Percentiles rank a stretch among this genome's conserved stretches.
Conservation (phyloP, 2,329 filamentous ascomycete genomes). For the Fusarium sp. region DNA sequence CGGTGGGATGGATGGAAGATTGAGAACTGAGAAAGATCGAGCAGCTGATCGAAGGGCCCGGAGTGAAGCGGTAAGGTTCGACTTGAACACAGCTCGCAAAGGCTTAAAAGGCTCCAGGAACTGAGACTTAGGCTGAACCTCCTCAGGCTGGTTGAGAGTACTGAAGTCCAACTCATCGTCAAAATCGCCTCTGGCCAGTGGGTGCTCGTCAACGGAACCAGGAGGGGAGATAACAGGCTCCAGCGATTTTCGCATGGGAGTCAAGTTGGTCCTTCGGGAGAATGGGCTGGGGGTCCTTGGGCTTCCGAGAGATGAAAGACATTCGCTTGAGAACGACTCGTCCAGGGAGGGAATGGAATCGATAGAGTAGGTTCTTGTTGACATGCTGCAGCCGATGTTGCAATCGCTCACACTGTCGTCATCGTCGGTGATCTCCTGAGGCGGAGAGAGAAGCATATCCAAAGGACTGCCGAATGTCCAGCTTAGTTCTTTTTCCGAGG, state of each 20-base stretch:
- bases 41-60: slow-evolving; percentile 73
- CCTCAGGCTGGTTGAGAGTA: slow-evolving; percentile 55
- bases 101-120: slow-evolving; percentile 58
- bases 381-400: slow-evolving; percentile 63
- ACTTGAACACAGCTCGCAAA: slow-evolving; percentile 71
- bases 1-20: slow-evolving; percentile 71
- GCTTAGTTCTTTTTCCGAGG: slow-evolving; percentile 69
- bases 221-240: slow-evolving; percentile 68
- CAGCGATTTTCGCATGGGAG: slow-evolving; percentile 59
- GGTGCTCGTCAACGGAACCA: slow-evolving; percentile 63
- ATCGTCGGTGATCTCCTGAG: slow-evolving; percentile 67
- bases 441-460: slow-evolving; percentile 69
- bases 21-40: slow-evolving; percentile 70
- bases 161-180: slow-evolving; percentile 59
- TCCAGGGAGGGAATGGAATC: slow-evolving; percentile 71
- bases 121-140: slow-evolving; percentile 50
- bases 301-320: slow-evolving; percentile 61
- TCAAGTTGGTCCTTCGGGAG: slow-evolving; percentile 50
- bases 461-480: slow-evolving; percentile 65
- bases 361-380: slow-evolving; percentile 66
- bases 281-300: slow-evolving; percentile 55
- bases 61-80: slow-evolving; percentile 74
- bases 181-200: slow-evolving; percentile 52
- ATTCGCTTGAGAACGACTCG: slow-evolving; percentile 64
- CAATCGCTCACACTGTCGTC: slow-evolving; percentile 62